Evolutionary conservation across 768 basidiomycete species (phyloP).

Genomic region (Rubroboletus pulcherrimus): DNA sequence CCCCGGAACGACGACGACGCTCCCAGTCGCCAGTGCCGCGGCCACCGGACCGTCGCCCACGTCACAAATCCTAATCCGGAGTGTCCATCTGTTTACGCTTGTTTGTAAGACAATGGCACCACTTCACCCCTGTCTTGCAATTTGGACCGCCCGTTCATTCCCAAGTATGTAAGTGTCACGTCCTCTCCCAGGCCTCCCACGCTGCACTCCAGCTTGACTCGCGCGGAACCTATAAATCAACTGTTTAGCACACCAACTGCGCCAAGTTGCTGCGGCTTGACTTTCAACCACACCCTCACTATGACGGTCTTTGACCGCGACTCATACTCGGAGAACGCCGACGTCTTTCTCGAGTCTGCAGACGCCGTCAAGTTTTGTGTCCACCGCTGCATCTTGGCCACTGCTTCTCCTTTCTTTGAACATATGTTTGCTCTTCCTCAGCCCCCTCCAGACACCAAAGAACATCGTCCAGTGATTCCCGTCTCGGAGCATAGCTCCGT

Average conservation of each 20-base stretch:
- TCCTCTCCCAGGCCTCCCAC: not conserved
- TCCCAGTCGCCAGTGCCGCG: slow-evolving; percentile 29
- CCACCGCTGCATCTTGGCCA: slow-evolving; percentile 58
- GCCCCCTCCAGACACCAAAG: slow-evolving; percentile 26
- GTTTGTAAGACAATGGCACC: slow-evolving; percentile 15
- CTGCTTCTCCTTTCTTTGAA: slow-evolving; percentile 64
- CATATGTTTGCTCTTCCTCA: slow-evolving; percentile 70
- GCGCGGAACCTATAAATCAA: slow-evolving; percentile 20
- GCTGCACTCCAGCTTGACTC: slow-evolving; percentile 7
- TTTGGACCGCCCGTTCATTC: slow-evolving; percentile 4
- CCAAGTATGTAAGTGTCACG: slow-evolving; percentile 22
- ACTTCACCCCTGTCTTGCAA: slow-evolving; percentile 12
- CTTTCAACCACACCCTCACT: slow-evolving; percentile 7
- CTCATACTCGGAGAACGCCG: slow-evolving; percentile 48
- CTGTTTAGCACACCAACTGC: not conserved
- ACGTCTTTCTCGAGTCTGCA: slow-evolving; percentile 48
- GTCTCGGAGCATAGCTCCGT: slow-evolving; percentile 47
- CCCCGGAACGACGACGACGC: slow-evolving; percentile 23
- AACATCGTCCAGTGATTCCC: slow-evolving; percentile 44
- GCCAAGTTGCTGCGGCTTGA: not conserved
- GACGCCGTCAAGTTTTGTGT: slow-evolving; percentile 50
- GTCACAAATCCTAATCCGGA: slow-evolving; percentile 8
- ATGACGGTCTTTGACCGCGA: slow-evolving; percentile 32
- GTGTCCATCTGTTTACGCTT: slow-evolving; percentile 16
- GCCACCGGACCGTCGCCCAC: slow-evolving; percentile 32